Evolutionary conservation across 139 green algal species (phyloP), one percentile per base, ranked within the genome.

Genomic region (Chlamydomonas applanata): DNA sequence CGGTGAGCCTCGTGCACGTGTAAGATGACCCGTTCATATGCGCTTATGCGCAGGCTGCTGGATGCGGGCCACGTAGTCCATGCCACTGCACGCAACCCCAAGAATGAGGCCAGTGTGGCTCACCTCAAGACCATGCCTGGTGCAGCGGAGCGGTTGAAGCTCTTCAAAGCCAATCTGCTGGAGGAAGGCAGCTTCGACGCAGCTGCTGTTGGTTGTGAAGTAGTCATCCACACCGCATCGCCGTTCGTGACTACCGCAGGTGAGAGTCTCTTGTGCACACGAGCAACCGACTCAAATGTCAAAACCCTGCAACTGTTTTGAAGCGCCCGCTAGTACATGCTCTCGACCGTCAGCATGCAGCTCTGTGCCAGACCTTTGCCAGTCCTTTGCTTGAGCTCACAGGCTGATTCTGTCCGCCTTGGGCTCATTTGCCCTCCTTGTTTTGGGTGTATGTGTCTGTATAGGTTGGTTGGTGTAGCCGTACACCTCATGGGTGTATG

Each of bases 141-240:
- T 9, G 86, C 85, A 2, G 30, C 17, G 0, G 56, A 82, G 29
- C 76, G 83, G 11, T 73, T 89, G 11, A 78, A 77, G 62, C 69
- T 91, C 4, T 89, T 87, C 76, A 72, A 73, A 25, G 82, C 86
- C 16, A 74, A 89, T 79, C 71, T 91, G 60, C 20, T 75, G 61
- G 9, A 25, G 4, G 34, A 45, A 4, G 76, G 69, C 5, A 62
- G 60, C 46, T 89, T 80, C 61, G 79, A 87, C 27, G 78, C 67
- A 11, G 84, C 84, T 4, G 17, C 82, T 1, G 32, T 44, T 36
- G 84, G 84, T 35, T 86, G 80, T 64, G 77, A 82, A 27, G 82
- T 78, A 7, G 87, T 93, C 29, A 76, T 93, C 16, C 88, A 93
- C 53, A 85, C 78, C 16, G 88, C 88, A 3, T 83, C 74, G 7